Evolutionary conservation across 2,329 filamentous ascomycete genomes (phyloP).

Genomic region (Aureobasidium sp.): DNA sequence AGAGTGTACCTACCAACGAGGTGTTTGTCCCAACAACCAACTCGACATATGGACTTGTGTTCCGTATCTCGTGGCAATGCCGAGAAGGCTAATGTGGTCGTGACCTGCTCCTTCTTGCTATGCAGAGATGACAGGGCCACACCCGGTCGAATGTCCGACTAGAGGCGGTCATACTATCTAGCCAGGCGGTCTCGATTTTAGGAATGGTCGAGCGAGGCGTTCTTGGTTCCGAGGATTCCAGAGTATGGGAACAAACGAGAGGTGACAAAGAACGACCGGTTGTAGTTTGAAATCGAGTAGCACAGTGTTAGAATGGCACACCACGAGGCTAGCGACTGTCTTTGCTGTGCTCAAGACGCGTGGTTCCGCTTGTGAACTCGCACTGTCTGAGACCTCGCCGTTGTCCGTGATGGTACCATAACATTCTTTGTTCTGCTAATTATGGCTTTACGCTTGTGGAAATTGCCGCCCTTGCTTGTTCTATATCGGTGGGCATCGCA

Average conservation of each 20-base stretch:
- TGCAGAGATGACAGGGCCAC: slow-evolving; percentile 2
- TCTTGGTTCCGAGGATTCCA: no score
- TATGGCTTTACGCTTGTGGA: not conserved
- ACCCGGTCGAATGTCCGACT: not conserved
- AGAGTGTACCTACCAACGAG: not conserved
- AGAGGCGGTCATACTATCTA: not conserved
- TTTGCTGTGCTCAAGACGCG: not conserved
- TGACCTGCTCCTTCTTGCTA: not conserved
- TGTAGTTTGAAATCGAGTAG: not conserved
- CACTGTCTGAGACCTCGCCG: not conserved
- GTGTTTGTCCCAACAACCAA: not conserved
- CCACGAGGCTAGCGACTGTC: not conserved
- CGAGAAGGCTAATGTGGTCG: not conserved
- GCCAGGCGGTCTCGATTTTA: not conserved
- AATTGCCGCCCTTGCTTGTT: not conserved
- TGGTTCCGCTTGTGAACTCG: not conserved
- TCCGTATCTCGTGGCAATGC: not conserved
- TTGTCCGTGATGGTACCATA: not conserved
- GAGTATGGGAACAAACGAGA: not conserved
- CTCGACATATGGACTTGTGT: not conserved
- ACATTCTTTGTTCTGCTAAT: slow-evolving; percentile 4
- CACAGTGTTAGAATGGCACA: not conserved
- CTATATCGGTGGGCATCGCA: not conserved
- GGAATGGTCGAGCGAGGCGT: not conserved
- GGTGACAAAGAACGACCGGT: not conserved